Conservation (phyloP, 1,284 basidiomycete species). For the Microbotryum silenes-acaulis region DNA sequence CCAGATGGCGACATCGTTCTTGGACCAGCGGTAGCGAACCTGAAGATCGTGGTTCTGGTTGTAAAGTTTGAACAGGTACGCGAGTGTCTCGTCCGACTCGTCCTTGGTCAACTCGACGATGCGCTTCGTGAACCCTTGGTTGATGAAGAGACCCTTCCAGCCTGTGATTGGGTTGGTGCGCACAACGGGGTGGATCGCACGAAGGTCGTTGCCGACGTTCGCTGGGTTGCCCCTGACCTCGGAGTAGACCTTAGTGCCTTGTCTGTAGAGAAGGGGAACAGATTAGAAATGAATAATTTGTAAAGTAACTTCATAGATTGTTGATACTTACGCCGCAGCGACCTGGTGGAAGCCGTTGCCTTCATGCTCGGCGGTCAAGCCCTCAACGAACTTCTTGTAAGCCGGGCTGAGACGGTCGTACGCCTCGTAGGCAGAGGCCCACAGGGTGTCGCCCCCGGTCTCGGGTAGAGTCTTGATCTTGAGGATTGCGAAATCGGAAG, state of each 20-base stretch:
- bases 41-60: slow-evolving; percentile 44
- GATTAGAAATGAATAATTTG: neutral
- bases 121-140: slow-evolving; percentile 55
- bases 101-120: slow-evolving; percentile 54
- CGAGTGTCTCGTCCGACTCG: slow-evolving; percentile 51
- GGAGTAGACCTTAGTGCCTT: neutral
- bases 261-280: neutral
- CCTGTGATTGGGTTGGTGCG: slow-evolving; percentile 54
- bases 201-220: slow-evolving; percentile 30
- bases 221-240: slow-evolving; percentile 8
- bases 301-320: neutral
- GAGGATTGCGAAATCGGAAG: slow-evolving; percentile 32
- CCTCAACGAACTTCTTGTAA: slow-evolving; percentile 26
- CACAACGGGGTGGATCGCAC: slow-evolving; percentile 36
- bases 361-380: slow-evolving; percentile 10
- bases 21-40: slow-evolving; percentile 47
- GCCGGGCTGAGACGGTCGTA: slow-evolving; percentile 34
- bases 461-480: slow-evolving; percentile 10
- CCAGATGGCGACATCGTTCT: slow-evolving; percentile 43
- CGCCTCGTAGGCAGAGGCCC: slow-evolving; percentile 32
- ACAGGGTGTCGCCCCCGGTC: slow-evolving; percentile 25
- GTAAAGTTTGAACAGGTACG: slow-evolving; percentile 44
- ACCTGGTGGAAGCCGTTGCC: slow-evolving; percentile 9
- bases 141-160: slow-evolving; percentile 58
- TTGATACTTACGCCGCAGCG: slow-evolving; percentile 1